Base-by-base conservation (phyloP, 2,329 filamentous ascomycete genomes). In the Xylariaceae sp. region DNA sequence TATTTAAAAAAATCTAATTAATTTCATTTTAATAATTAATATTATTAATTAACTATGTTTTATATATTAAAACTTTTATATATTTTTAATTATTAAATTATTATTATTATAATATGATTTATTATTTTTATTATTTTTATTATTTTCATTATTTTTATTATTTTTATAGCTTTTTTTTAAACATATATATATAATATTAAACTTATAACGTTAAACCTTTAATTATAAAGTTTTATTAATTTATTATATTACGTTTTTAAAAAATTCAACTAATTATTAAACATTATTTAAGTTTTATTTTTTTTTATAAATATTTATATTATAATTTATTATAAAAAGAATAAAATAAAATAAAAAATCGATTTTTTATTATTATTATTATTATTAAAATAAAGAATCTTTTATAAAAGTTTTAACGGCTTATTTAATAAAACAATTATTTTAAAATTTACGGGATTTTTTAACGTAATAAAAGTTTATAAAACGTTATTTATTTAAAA, bases 91-190 rank as follows among this genome's bases (percentile, higher is more conserved):
- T 36, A 49, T 41, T 42, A 44, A 31, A 3, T 44, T 22, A 1
- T 68, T 69, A 44, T 43, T 43, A 33, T 36, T 43, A 31, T 9
- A 42, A 18, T 49, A 17, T 18, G 36, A 36, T 18, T 12, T 5
- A 34, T 49, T 6, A 16, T n/a, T 40, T 12, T 12, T 31, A 31
- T 42, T 44, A 34, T 33, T 49, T 34, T n/a, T n/a, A n/a, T n/a
- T n/a, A n/a, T n/a, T n/a, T n/a, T n/a, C n/a, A n/a, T n/a, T n/a
- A n/a, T n/a, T n/a, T n/a, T n/a, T n/a, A n/a, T n/a, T n/a, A n/a
- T n/a, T n/a, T 43, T 43, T 42, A 10, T 13, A 5, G 36, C 36
- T 10, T 48, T 14, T 48, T 22, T 12, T 22, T 43, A 49, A 7
- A n/a, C 18, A 5, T 43, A 36, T 33, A 43, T 34, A 3, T 18